Conservation (phyloP, 75 land plant genomes). For the Gnetum montanum region DNA sequence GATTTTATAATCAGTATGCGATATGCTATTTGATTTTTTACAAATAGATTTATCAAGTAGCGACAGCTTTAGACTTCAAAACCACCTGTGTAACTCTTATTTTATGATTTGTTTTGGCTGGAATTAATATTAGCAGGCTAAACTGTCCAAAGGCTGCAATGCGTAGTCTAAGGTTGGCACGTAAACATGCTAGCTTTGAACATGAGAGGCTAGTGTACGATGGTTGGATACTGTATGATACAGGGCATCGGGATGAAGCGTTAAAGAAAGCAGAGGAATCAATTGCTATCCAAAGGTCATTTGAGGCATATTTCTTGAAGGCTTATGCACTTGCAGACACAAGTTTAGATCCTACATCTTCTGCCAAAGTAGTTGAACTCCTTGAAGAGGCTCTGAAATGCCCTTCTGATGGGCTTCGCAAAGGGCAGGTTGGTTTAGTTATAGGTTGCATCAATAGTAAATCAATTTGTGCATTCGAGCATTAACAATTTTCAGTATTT, state of each 20-base stretch:
- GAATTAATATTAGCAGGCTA: constrained; percentile 60
- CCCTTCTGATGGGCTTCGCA: constrained; percentile 90
- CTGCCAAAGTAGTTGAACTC: constrained; percentile 49
- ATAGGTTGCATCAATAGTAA: too few species aligned
- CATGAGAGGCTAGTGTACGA: constrained; percentile 84
- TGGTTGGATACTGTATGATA: constrained; percentile 91
- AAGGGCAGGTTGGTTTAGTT: constrained; percentile 61
- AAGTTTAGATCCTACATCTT: constrained; percentile 43
- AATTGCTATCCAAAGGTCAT: constrained; percentile 63
- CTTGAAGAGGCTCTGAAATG: constrained; percentile 78
- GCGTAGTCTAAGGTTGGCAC: constrained; percentile 75
- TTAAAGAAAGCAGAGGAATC: constrained; percentile 82
- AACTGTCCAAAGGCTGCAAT: constrained; percentile 86
- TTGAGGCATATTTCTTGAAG: constrained; percentile 83
- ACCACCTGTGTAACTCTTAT: too few species aligned
- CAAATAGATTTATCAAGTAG: too few species aligned
- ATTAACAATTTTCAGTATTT: too few species aligned
- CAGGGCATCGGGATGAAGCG: constrained; percentile 87
- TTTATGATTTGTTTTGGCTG: too few species aligned
- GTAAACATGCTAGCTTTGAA: constrained; percentile 53
- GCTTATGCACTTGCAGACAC: constrained; percentile 88
- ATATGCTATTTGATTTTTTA: too few species aligned
- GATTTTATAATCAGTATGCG: too few species aligned
- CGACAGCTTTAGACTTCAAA: too few species aligned
- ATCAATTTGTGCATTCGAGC: too few species aligned